These are phyloP conservation scores for Tetrastigma voinierianum DNA, from an alignment of 164 flowering plant genomes.

Conservation along the genomic window DNA sequence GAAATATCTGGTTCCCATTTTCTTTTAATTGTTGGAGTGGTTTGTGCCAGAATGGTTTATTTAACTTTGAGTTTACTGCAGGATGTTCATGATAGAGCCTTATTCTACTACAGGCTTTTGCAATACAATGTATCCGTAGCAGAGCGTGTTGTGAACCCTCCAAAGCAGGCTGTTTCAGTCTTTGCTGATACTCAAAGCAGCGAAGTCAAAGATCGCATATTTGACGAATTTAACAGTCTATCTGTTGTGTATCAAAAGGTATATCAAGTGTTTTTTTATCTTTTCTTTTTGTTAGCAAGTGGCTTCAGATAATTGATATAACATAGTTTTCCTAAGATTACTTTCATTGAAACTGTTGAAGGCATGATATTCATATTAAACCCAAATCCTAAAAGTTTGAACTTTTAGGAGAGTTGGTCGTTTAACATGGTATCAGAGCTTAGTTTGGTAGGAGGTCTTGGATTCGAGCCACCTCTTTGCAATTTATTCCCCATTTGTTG, in stretches of 20 bases:
- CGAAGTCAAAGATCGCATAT: conserved; percentile 95
- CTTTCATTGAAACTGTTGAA: too few species aligned
- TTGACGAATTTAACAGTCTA: conserved; percentile 94
- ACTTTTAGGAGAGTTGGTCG: too few species aligned
- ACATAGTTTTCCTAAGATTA: too few species aligned
- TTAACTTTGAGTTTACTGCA: conserved; percentile 43
- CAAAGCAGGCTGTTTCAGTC: conserved; percentile 99
- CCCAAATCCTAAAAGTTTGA: too few species aligned
- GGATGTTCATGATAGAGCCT: conserved; percentile 99
- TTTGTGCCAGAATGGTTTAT: conserved; percentile 1
- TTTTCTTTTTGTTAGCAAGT: too few species aligned
- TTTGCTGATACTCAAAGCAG: conserved; percentile 97
- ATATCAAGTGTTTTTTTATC: conserved; percentile 8
- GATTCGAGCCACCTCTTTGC: too few species aligned
- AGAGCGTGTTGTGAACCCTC: conserved; percentile 87
- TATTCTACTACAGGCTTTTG: conserved; percentile 94
- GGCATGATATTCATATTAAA: too few species aligned
- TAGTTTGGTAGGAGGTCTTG: too few species aligned
- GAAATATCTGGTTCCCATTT: background rate
- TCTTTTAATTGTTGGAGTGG: background rate
- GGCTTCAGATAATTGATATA: too few species aligned
- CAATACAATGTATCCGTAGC: conserved; percentile 75
- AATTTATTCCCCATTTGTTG: too few species aligned
- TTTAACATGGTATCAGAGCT: too few species aligned
- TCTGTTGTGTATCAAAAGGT: conserved; percentile 98